A percentile compares a stretch with the other conserved stretches of the same genome.
phyloP scores from a whole-genome alignment of 768 basidiomycete genomes.

The Lepiota venenata region DNA sequence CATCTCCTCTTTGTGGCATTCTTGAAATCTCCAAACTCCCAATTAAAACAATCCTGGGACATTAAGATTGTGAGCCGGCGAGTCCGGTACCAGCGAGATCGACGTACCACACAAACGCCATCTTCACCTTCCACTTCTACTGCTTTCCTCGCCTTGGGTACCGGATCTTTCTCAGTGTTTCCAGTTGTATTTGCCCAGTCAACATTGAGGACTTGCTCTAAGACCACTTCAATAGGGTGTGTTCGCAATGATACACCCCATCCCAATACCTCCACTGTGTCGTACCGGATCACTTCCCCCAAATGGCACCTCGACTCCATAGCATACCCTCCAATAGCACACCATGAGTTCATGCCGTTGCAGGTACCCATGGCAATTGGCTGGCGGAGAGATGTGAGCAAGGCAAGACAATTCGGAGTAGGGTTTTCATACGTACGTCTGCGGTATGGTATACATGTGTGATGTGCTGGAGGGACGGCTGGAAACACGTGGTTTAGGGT shows the following conservation, averaged over 20 bases:
- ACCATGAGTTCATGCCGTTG: slow-evolving; percentile 58
- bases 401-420: background rate
- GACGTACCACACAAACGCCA: slow-evolving; percentile 60
- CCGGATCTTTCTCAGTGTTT: slow-evolving; percentile 17
- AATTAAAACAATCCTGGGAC: slow-evolving; percentile 68
- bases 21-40: slow-evolving; percentile 56
- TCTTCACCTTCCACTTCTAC: slow-evolving; percentile 43
- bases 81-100: background rate
- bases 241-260: slow-evolving; percentile 78
- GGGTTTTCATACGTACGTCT: slow-evolving; percentile 44
- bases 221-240: slow-evolving; percentile 66
- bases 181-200: slow-evolving; percentile 20
- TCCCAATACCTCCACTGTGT: slow-evolving; percentile 75
- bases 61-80: background rate
- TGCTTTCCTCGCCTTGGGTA: slow-evolving; percentile 16
- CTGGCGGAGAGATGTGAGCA: slow-evolving; percentile 19
- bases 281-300: slow-evolving; percentile 79
- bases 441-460: slow-evolving; percentile 92
- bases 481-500: slow-evolving; percentile 3
- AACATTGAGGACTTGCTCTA: slow-evolving; percentile 39
- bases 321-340: slow-evolving; percentile 70
- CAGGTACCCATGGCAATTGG: slow-evolving; percentile 88
- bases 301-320: slow-evolving; percentile 88
- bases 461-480: slow-evolving; percentile 73
- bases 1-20: slow-evolving; percentile 16